Conservation (phyloP, 2,329 filamentous ascomycete species). For the Huntiella moniliformis region DNA sequence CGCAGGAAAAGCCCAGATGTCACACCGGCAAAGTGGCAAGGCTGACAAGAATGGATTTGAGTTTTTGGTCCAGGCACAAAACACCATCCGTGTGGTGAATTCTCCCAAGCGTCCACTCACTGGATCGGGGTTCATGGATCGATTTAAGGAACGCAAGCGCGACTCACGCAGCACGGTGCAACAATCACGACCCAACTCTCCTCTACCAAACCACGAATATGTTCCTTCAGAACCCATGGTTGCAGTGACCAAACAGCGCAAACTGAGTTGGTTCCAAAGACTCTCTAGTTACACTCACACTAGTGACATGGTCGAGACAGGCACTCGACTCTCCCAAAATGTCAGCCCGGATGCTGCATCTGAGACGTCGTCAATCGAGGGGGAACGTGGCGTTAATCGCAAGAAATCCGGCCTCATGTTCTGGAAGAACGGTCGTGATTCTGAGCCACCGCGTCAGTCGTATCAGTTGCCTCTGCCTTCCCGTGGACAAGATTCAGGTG, state of each 20-base stretch:
- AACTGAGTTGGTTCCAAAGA: constrained; percentile 33
- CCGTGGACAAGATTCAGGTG: constrained; percentile 22
- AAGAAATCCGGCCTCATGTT: constrained; percentile 35
- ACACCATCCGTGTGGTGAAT: constrained; percentile 37
- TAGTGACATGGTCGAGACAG: constrained; percentile 6
- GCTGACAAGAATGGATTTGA: constrained; percentile 20
- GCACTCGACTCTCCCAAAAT: constrained; percentile 1
- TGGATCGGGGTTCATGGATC: constrained; percentile 8
- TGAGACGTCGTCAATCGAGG: constrained; percentile 7
- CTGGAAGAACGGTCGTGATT: constrained; percentile 30
- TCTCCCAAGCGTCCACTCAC: constrained; percentile 21
- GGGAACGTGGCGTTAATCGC: constrained; percentile 22
- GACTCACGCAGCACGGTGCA: constrained; percentile 4
- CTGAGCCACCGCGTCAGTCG: not conserved
- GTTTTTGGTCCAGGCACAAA: constrained; percentile 27
- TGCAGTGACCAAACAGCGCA: constrained; percentile 22
- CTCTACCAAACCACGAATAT: constrained; percentile 2
- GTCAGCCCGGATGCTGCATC: not conserved
- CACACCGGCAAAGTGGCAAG: not conserved
- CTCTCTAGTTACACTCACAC: constrained; percentile 10
- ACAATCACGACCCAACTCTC: not conserved
- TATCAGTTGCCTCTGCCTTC: not conserved
- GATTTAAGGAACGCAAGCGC: constrained; percentile 9
- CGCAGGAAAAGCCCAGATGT: not conserved
- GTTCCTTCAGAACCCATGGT: constrained; percentile 13